Percentiles rank a stretch among this genome's conserved stretches.
Evolutionary conservation across 768 basidiomycete species (phyloP).

Genomic region (Mrakia blollopis): DNA sequence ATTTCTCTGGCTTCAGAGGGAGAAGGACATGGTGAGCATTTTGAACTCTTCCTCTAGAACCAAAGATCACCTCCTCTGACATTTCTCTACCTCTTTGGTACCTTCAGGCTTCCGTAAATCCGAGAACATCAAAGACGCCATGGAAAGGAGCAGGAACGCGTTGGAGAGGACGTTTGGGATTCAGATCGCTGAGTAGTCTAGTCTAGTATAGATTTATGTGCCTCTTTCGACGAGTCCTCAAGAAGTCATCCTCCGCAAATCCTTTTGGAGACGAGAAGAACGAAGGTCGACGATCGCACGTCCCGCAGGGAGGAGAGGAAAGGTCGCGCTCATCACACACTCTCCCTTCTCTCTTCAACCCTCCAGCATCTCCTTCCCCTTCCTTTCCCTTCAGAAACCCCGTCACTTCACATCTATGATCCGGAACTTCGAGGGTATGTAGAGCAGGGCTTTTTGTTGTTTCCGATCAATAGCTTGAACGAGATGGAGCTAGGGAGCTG

Average conservation of each 20-base stretch:
- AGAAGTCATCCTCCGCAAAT: no score
- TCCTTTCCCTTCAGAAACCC: not conserved
- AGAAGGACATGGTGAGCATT: slow-evolving; percentile 64
- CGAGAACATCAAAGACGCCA: slow-evolving; percentile 54
- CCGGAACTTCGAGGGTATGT: slow-evolving; percentile 26
- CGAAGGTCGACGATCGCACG: no score
- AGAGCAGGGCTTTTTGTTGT: no score
- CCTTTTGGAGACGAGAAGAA: no score
- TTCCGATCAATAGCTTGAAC: no score
- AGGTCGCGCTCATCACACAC: no score
- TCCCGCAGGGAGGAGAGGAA: no score
- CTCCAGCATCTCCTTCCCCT: not conserved
- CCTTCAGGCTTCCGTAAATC: slow-evolving; percentile 40
- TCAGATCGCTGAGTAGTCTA: not conserved
- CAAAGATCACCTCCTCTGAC: not conserved
- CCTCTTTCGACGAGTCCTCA: no score
- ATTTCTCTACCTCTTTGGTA: no score
- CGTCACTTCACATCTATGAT: not conserved
- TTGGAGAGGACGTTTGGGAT: slow-evolving; percentile 16
- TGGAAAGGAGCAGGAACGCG: slow-evolving; percentile 41
- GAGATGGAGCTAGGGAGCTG: not conserved
- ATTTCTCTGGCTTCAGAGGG: slow-evolving; percentile 45
- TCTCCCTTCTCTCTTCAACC: not conserved
- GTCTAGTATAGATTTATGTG: no score
- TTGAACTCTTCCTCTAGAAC: not conserved